Conservation (phyloP, 2,329 filamentous ascomycete genomes). For the Fusarium sororula region DNA sequence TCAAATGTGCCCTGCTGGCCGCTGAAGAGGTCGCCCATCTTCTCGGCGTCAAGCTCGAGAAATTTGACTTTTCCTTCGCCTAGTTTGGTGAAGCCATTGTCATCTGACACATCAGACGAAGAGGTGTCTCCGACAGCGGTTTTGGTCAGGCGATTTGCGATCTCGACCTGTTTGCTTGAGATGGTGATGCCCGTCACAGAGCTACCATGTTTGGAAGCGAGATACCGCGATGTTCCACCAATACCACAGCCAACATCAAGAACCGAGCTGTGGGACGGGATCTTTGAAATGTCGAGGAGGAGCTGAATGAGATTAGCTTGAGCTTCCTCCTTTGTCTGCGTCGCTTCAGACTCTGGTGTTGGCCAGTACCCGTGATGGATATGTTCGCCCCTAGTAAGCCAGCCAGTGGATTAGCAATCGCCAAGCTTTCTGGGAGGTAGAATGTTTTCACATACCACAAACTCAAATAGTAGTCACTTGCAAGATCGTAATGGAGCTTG, state of each 20-base stretch:
- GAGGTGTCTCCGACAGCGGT: slow-evolving; percentile 37
- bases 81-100: slow-evolving; percentile 49
- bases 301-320: slow-evolving; percentile 66
- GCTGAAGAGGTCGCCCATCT: slow-evolving; percentile 63
- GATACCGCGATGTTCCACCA: slow-evolving; percentile 66
- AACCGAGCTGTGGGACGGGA: slow-evolving; percentile 42
- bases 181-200: slow-evolving; percentile 69
- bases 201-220: slow-evolving; percentile 61
- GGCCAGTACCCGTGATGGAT: slow-evolving; percentile 72
- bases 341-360: slow-evolving; percentile 52
- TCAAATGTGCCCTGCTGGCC: slow-evolving; percentile 56
- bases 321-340: slow-evolving; percentile 65
- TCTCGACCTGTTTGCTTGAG: slow-evolving; percentile 66
- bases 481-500: slow-evolving; percentile 68
- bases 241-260: slow-evolving; percentile 70
- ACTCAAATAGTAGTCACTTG: slow-evolving; percentile 69
- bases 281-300: slow-evolving; percentile 55
- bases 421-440: neutral
- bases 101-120: slow-evolving; percentile 22
- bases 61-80: slow-evolving; percentile 61
- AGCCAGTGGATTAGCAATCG: neutral
- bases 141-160: slow-evolving; percentile 61
- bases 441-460: slow-evolving; percentile 57
- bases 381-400: slow-evolving; percentile 63
- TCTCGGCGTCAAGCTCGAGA: slow-evolving; percentile 69